Base-by-base conservation (phyloP, 805 yeast species). In the Candida railenensis region DNA sequence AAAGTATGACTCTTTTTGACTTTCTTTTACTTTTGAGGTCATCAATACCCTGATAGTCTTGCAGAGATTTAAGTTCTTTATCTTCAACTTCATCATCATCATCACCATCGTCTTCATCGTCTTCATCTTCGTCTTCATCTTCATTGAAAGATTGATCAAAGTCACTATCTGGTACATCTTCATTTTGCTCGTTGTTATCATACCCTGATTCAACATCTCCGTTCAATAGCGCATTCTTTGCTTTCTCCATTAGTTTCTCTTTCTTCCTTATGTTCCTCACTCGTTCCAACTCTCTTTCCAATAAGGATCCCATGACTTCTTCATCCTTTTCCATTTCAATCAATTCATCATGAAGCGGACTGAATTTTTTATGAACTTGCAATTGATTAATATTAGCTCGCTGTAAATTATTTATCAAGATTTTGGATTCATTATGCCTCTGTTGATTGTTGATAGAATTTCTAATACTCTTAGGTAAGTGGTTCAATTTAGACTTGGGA, bases 201-300 rank as follows among this genome's bases (percentile, higher is more conserved):
- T 52, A 47, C 34, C 53, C 58, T 4, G 16, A 36, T 19, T 52
- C 56, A 5, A 43, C 49, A 21, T 47, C 52, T 30, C 44, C 54
- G 45, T 34, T 11, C n/a, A 63, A 38, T 44, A 67, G 55, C 3
- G 71, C 72, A 42, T 54, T 44, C 37, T 63, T 65, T 4, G 67
- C 80, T 56, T 51, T 67, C 57, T 59, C 74, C 57, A 58, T 56
- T 19, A 66, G 44, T 51, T 66, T 69, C 49, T 76, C 80, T 46
- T 66, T 62, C 51, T 66, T 68, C 39, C 80, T 68, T 25, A 78
- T 69, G 16, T 68, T 67, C 43, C 71, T 60, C 14, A 67, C 77
- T 52, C 83, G 69, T 47, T 73, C 74, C 50, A 78, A 71, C 55
- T 78, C 83, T 47, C 77, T 68, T 51, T 78, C 79, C 52, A 81